These are phyloP conservation scores for Hypomontagnella monticulosa DNA, from an alignment of 495 filamentous ascomycete genomes.

Conservation along the genomic window DNA sequence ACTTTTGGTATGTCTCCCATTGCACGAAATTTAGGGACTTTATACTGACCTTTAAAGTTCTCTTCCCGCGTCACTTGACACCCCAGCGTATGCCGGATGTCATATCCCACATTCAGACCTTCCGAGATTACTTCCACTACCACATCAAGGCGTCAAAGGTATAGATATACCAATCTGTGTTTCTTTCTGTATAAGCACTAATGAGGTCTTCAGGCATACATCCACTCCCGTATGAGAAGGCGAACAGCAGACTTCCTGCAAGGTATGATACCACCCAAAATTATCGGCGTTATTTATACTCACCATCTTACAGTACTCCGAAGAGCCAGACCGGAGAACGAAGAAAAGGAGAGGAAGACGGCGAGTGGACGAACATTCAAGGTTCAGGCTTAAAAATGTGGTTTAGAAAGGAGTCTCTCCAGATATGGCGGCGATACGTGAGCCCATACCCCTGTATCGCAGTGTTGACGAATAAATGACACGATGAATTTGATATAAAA, in stretches of 20 bases:
- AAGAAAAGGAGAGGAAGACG: constrained; percentile 98
- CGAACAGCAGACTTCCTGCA: constrained; percentile 98
- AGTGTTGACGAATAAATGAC: constrained; percentile 23
- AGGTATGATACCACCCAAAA: constrained; percentile 60
- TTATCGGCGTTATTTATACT: constrained; percentile 43
- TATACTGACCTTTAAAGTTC: constrained; percentile 65
- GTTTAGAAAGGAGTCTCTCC: neutral
- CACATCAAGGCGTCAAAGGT: constrained; percentile 99
- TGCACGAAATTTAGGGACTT: neutral
- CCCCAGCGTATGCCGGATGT: constrained; percentile 88
- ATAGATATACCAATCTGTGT: constrained; percentile 21
- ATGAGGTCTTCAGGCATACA: constrained; percentile 76
- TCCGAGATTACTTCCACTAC: constrained; percentile 99
- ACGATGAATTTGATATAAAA: constrained; percentile 15
- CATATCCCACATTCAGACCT: constrained; percentile 99
- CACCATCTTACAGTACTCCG: constrained; percentile 71
- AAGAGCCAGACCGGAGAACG: constrained; percentile 89
- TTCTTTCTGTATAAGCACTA: constrained; percentile 3
- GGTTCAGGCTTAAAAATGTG: constrained; percentile 55
- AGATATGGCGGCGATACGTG: neutral
- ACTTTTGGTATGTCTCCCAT: constrained; percentile 80
- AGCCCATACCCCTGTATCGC: constrained; percentile 7
- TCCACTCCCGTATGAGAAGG: constrained; percentile 96
- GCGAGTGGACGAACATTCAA: constrained; percentile 95
- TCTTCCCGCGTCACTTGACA: constrained; percentile 95